phyloP scores from a whole-genome alignment of 257 asterid species.

The Henckelia pumila region DNA sequence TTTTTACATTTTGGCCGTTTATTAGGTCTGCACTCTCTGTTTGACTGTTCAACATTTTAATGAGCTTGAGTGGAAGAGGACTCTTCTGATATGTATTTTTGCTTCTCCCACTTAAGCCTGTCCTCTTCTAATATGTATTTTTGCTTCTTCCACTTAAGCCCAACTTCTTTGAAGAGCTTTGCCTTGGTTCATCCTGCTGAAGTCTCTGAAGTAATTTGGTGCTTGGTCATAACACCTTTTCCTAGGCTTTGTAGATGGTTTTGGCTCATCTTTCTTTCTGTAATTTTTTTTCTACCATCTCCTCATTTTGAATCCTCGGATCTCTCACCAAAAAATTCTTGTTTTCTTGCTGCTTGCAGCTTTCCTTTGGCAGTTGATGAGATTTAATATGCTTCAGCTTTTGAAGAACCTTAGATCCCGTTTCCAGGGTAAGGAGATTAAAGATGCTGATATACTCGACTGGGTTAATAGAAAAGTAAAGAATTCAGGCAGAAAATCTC shows the following conservation, averaged over 20 bases:
- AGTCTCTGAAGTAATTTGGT: not conserved
- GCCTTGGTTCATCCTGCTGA: not conserved
- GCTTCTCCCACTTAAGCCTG: conserved; percentile 8
- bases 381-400: conserved; percentile 93
- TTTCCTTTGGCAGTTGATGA: conserved; percentile 98
- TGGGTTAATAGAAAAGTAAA: conserved; percentile 96
- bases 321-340: conserved; percentile 2
- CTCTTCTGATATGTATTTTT: conserved; percentile 8
- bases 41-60: not conserved
- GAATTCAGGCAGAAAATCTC: conserved; percentile 66
- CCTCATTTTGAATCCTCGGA: not conserved
- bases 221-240: not conserved
- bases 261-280: not conserved
- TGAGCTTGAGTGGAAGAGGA: not conserved
- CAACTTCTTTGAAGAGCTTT: conserved; percentile 6
- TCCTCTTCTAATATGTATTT: conserved; percentile 6
- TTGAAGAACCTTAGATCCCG: conserved; percentile 85
- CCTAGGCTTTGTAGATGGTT: not conserved
- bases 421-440: conserved; percentile 84
- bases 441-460: conserved; percentile 75
- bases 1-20: not conserved
- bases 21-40: not conserved
- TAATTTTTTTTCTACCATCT: not conserved
- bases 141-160: conserved; percentile 11
- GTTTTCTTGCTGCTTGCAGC: conserved; percentile 76